Base-by-base conservation (phyloP, 805 yeast species). In the Cyberlindnera xishuangbannaensis region DNA sequence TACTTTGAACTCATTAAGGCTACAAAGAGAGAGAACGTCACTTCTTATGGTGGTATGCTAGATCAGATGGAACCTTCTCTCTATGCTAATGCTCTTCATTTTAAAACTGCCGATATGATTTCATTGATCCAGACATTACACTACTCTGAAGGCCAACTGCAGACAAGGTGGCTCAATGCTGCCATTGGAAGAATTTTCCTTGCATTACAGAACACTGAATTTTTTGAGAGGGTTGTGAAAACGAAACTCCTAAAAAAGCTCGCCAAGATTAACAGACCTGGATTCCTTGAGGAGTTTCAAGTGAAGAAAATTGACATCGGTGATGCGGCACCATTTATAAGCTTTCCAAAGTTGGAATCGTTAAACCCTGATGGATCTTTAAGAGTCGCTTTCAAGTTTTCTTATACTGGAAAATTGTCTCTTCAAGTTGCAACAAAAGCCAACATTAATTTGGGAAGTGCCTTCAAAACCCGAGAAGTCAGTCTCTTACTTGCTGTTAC, bases 161-260 rank as follows among this genome's bases (percentile, higher is more conserved):
- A 84, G 15, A 77, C 94, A 0, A 77, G 83, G 50, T 92, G 97
- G 98, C 56, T 92, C 15, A 92, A 92, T 58, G 96, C 95, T 0
- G 41, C 88, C 3, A 45, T 83, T 11, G 97, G 97, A 0, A 66
- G 98, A 37, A 44, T 90, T 10, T 92, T 88, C 50, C 61, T 92
- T 25, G 72, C 86, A 0, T 58, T 84, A 6, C 86, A 87, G 47
- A 69, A 76, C 30, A 87, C 97, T 0, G 76, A 74, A 10, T 64
- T 67, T 11, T 68, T 87, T 47, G 78, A 78, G 31, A 63, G 68
- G 30, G 69, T 66, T 31, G 64, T 88, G 27, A 67, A 71, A 31
- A 59, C 62, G 2, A 80, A 72, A 50, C 68, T 92, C 17, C 72
- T 76, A 40, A 76, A 76, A 46, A 87, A 87, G 56, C 61, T 92